These are phyloP conservation scores for Botryosphaeria dothidea DNA, from an alignment of 2,329 filamentous ascomycete genomes.

Conservation along the genomic window DNA sequence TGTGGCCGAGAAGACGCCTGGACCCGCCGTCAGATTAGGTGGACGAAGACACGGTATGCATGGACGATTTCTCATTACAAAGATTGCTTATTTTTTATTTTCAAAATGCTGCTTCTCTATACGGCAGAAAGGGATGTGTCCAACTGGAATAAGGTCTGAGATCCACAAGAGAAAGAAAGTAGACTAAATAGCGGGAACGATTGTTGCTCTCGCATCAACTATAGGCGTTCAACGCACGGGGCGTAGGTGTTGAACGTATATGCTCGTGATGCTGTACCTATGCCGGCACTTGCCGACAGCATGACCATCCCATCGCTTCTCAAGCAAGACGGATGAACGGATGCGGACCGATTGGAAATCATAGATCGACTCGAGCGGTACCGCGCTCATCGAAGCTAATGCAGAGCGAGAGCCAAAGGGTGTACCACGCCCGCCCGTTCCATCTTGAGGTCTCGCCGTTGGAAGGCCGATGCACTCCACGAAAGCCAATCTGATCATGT, in stretches of 20 bases:
- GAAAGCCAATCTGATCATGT: background rate
- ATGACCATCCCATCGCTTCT: background rate
- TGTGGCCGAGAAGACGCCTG: background rate
- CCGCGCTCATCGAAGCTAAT: background rate
- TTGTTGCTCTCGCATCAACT: slow-evolving; percentile 24
- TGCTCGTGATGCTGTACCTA: slow-evolving; percentile 22
- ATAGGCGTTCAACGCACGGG: slow-evolving; percentile 24
- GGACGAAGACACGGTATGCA: background rate
- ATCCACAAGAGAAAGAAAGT: slow-evolving; percentile 6
- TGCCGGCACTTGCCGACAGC: background rate
- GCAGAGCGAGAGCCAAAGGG: background rate
- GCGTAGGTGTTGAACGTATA: slow-evolving; percentile 22
- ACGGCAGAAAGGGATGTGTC: slow-evolving; percentile 7
- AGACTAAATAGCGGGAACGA: slow-evolving; percentile 22
- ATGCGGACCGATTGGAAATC: background rate
- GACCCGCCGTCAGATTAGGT: background rate
- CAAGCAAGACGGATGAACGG: background rate
- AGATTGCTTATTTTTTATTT: background rate
- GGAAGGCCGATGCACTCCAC: background rate
- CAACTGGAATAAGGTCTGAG: slow-evolving; percentile 22
- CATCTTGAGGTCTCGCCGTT: background rate
- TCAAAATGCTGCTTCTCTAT: background rate
- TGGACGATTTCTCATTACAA: background rate
- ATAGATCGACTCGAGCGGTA: background rate
- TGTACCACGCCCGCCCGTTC: background rate